Evolutionary conservation across 2,329 filamentous ascomycete species (phyloP).

Genomic region (Claviceps africana): DNA sequence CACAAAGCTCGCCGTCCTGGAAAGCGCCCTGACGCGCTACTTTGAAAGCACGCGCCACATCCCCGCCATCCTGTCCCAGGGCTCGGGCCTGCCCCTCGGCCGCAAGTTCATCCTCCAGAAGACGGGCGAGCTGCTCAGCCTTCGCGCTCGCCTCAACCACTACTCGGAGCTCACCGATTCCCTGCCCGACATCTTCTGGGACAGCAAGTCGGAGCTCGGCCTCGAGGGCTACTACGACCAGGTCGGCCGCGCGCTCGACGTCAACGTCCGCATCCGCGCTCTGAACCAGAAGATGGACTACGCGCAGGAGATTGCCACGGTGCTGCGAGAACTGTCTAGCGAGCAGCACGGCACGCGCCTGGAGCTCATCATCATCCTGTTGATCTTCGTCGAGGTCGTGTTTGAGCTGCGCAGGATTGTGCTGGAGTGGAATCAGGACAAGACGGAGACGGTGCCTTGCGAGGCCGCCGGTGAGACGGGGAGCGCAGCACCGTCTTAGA

Average conservation of each 20-base stretch:
- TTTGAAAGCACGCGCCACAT: constrained; percentile 78
- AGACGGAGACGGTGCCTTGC: constrained; percentile 11
- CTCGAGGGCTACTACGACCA: constrained; percentile 92
- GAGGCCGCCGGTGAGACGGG: neutral
- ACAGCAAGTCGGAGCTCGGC: constrained; percentile 73
- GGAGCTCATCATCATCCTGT: constrained; percentile 89
- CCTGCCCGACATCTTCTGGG: constrained; percentile 94
- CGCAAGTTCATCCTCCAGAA: constrained; percentile 76
- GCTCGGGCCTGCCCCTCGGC: constrained; percentile 31
- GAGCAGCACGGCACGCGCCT: constrained; percentile 80
- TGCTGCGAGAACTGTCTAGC: constrained; percentile 74
- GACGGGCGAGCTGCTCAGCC: constrained; percentile 78
- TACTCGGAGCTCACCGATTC: constrained; percentile 95
- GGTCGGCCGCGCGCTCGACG: constrained; percentile 78
- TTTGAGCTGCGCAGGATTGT: constrained; percentile 70
- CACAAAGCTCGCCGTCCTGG: constrained; percentile 86
- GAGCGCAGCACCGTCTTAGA: neutral
- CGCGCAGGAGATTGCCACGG: constrained; percentile 83
- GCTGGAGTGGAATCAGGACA: constrained; percentile 40
- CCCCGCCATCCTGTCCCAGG: constrained; percentile 60
- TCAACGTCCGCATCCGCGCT: constrained; percentile 77
- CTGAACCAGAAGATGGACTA: constrained; percentile 98
- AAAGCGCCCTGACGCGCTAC: constrained; percentile 68
- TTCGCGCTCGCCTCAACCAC: constrained; percentile 86
- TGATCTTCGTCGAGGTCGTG: constrained; percentile 84